Evolutionary conservation across 2,329 filamentous ascomycete species (phyloP), one percentile per base, ranked within the genome.

Genomic region (Leptographium radiaticola): DNA sequence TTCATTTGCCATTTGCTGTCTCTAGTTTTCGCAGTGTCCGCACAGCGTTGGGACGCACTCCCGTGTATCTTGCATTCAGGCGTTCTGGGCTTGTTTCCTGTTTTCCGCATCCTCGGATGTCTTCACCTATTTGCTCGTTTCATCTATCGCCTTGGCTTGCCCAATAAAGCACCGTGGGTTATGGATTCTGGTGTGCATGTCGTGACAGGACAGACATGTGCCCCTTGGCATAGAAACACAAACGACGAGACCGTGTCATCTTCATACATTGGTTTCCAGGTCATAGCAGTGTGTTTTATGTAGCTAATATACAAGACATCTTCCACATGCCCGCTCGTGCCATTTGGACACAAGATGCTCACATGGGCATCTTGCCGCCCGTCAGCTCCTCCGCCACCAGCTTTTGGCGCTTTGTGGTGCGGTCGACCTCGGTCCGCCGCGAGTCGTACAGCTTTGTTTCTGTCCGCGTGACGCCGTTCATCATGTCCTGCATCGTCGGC

Each of bases 381-480:
- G 78, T 81, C 56, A 82, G 68, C 65, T 79, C 75, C 64, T 81
- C 79, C 4, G 78, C 72, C 53, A 81, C 73, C 49, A 64, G 68
- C 69, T 76, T 79, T 64, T 68, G 77, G 55, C 77, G 67, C 66
- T 70, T 69, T 18, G 70, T 68, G 20, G 76, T 77, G 57, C 71
- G 70, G 53, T 70, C 68, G 51, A 66, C 65, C 54, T 73, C 71
- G 9, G 67, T 63, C 59, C 66, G 67, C 52, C 66, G 61, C 42
- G 64, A 58, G 36, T 71, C 67, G 57, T 67, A 65, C 16, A 68
- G 59, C 59, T 66, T 70, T 48, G 54, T 57, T 51, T 61, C 61
- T 10, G 57, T 62, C 43, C 67, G 63, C 51, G 62, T 53, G 43
- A 68, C 58, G 13, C 68, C 65, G 53, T 64, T 66, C 57, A 78